phyloP scores from a whole-genome alignment of 1,284 basidiomycete genomes.

The Cryptococcus deneoformans region DNA sequence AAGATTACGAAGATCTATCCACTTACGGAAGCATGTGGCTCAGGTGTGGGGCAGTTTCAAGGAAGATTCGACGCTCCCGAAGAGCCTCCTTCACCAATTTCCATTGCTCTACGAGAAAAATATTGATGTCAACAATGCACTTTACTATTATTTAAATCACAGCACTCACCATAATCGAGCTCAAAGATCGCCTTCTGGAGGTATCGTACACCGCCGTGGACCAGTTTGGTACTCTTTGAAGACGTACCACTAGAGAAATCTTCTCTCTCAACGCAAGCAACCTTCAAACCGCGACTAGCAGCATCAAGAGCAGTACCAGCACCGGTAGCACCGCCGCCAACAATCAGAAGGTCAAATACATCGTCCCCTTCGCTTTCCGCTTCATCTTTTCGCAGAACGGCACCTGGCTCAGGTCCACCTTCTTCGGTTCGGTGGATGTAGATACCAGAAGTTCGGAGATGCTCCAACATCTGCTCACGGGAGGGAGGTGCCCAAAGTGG shows the following conservation, averaged over 20 bases:
- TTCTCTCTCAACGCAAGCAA: slow-evolving; percentile 89
- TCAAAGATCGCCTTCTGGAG: slow-evolving; percentile 95
- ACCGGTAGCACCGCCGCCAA: slow-evolving; percentile 89
- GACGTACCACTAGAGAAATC: slow-evolving; percentile 94
- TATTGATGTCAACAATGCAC: background rate
- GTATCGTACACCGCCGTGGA: slow-evolving; percentile 96
- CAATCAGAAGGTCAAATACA: slow-evolving; percentile 80
- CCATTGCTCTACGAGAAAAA: slow-evolving; percentile 63
- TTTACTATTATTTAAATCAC: too few relatives aligned
- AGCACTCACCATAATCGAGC: slow-evolving; percentile 71
- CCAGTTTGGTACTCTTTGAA: slow-evolving; percentile 95
- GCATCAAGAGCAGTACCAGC: slow-evolving; percentile 94
- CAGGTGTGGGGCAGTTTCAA: slow-evolving; percentile 94
- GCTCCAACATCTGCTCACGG: slow-evolving; percentile 51
- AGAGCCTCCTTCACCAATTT: slow-evolving; percentile 94
- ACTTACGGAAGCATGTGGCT: slow-evolving; percentile 74
- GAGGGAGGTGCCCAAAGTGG: slow-evolving; percentile 52
- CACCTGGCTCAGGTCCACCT: slow-evolving; percentile 34
- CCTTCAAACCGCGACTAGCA: slow-evolving; percentile 83
- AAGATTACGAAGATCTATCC: too few relatives aligned
- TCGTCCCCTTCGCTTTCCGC: slow-evolving; percentile 50
- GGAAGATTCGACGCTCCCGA: slow-evolving; percentile 87
- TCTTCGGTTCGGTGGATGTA: slow-evolving; percentile 36
- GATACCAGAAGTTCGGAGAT: slow-evolving; percentile 48
- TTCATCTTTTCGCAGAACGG: slow-evolving; percentile 29